Base-by-base conservation (phyloP, 306 rosid species). In the Psophocarpus tetragonolobus region DNA sequence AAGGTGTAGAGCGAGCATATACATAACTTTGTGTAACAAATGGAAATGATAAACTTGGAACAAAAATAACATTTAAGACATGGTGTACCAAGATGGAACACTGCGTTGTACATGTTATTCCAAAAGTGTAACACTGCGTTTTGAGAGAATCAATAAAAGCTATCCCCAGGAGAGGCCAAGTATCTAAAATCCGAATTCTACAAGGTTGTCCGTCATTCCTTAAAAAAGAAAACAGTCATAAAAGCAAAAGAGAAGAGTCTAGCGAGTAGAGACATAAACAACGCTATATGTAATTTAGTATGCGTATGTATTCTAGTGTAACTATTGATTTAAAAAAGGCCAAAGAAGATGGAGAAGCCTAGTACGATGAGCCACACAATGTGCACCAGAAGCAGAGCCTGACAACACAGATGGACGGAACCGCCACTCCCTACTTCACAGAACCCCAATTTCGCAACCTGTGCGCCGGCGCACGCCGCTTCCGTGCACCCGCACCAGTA, bases 401-500 rank as follows among this genome's bases (percentile, higher is more conserved):
- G 98, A 30, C 90, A 97, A 1, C 95, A 89, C 24, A 94, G 84
- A 82, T 97, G 86, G 4, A 82, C 89, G 0, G 97, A 83, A 13
- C 88, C 92, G 8, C 90, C 97, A 36, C 78, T 94, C 0, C 97
- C 95, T 7, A 94, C 89, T 83, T 94, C 95, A 61, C 97, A 94
- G 32, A 87, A 92, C 0, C 98, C 97, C 41, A 82, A 27, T 21
- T 88, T 94, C 29, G 89, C 88, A 4, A 94, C 97, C 24, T 83
- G 80, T 2, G 61, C 78, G 13, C 96, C 95, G 0, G 95, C 89
- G 44, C 98, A 94, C 1, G 83, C 86, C 0, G 98, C 98, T 30
- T 92, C 97, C 4, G 82, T 90, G 82, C 97, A 94, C 5, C 98
- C 98, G 38, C 97, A 92, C 98, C 98, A 94, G 74, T 92, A 94